Percentiles rank a stretch among this genome's conserved stretches.
phyloP scores from a whole-genome alignment of 345 rosid genomes.

The Arabidopsis arenosa region DNA sequence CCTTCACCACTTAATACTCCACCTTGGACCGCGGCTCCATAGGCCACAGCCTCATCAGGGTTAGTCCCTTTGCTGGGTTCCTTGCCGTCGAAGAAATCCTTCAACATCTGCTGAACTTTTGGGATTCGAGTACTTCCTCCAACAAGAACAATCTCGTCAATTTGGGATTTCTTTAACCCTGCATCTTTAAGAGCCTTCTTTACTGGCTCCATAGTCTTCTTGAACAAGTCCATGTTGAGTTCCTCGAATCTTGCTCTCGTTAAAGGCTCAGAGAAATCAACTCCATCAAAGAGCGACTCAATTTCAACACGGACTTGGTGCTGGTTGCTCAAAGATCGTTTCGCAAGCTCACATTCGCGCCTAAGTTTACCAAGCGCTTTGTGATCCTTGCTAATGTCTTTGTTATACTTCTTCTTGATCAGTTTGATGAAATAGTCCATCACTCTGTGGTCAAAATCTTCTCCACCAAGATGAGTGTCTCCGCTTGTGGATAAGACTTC shows the following conservation, averaged over 20 bases:
- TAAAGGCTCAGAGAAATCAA: conserved; percentile 62
- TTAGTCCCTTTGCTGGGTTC: conserved; percentile 58
- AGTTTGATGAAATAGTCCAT: conserved; percentile 62
- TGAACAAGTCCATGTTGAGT: conserved; percentile 62
- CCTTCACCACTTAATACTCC: conserved; percentile 58
- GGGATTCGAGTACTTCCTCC: conserved; percentile 72
- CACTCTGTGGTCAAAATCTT: conserved; percentile 61
- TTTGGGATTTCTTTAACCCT: conserved; percentile 46
- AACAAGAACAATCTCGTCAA: conserved; percentile 64
- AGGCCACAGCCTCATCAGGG: conserved; percentile 71
- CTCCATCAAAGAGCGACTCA: conserved; percentile 59
- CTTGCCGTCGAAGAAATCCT: conserved; percentile 60
- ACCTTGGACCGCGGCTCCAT: conserved; percentile 69
- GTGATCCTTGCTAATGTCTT: conserved; percentile 55
- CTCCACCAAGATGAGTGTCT: conserved; percentile 63
- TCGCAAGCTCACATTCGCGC: conserved; percentile 61
- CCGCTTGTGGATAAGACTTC: conserved; percentile 62
- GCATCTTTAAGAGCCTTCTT: conserved; percentile 60
- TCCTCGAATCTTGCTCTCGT: conserved; percentile 64
- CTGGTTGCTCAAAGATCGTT: conserved; percentile 60
- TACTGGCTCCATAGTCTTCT: conserved; percentile 58
- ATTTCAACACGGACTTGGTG: conserved; percentile 58
- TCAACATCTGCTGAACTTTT: conserved; percentile 57
- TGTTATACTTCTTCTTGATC: conserved; percentile 53
- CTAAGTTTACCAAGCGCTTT: conserved; percentile 59